A percentile compares a stretch with the other conserved stretches of the same genome.
Conservation (phyloP, 192 early-diverging fungal genomes). For the Pilaira anomala region DNA sequence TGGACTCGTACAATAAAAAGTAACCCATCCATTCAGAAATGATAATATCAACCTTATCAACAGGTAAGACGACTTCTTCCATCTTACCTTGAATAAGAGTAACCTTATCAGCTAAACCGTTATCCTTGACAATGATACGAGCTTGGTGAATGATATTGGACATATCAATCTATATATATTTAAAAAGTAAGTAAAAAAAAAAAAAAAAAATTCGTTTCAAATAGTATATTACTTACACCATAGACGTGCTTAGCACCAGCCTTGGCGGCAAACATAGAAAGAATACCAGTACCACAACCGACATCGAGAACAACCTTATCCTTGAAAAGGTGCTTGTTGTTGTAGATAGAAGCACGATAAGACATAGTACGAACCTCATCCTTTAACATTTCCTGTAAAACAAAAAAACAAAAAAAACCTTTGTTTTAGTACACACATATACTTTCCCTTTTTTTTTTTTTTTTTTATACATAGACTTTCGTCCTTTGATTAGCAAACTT, state of each 20-base stretch:
- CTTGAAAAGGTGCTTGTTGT: conserved; percentile 95
- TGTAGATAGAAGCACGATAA: conserved; percentile 91
- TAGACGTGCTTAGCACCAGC: conserved; percentile 93
- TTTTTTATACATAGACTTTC: background rate
- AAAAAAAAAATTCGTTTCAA: background rate
- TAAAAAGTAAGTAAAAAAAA: background rate
- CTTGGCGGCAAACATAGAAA: conserved; percentile 99
- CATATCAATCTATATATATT: conserved; percentile 70
- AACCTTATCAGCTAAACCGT: conserved; percentile 85
- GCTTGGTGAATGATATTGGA: conserved; percentile 97
- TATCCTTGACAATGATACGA: conserved; percentile 89
- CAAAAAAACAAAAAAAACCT: background rate
- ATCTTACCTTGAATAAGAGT: conserved; percentile 94
- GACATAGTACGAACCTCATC: conserved; percentile 92
- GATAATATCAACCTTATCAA: conserved; percentile 97
- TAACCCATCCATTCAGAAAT: conserved; percentile 99
- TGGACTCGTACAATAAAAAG: conserved; percentile 96
- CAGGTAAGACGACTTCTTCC: conserved; percentile 93
- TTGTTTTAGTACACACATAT: background rate
- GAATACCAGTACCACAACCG: conserved; percentile 98
- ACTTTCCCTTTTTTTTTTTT: too few relatives aligned
- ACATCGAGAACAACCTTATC: conserved; percentile 98
- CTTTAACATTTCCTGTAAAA: conserved; percentile 98
- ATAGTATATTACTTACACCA: conserved; percentile 55
- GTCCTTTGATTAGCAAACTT: conserved; percentile 1